Evolutionary conservation across 2,329 filamentous ascomycete species (phyloP), one percentile per base, ranked within the genome.

Genomic region (Dothideomycetidae sp.): DNA sequence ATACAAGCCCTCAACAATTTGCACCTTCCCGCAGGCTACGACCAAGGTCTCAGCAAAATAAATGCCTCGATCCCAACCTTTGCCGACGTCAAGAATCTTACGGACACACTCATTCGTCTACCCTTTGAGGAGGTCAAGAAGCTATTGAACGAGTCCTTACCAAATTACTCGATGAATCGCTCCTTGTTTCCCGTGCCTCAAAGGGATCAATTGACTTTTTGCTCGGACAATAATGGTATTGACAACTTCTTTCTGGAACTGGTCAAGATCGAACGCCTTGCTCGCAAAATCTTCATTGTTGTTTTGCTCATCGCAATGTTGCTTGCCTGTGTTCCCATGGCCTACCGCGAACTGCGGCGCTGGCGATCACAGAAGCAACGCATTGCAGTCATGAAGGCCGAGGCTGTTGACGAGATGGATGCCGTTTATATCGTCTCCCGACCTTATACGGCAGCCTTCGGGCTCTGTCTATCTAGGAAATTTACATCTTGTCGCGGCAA

Each of bases 391-490:
- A 69, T 93, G 47, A 63, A 68, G 31, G 64, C 70, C 46, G 66
- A 78, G 39, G 70, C 73, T 18, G 75, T 76, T 53, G 85, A 96
- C 51, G 71, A 80, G 1, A 75, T 93, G 68, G 88, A 96, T 53
- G 75, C 86, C 23, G 73, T 93, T 29, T 93, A 94, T 59, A 80
- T 94, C 47, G 75, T 79, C 19, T 86, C 83, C 21, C 74, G 84
- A 14, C 85, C 88, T 1, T 74, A 78, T 48, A 82, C 84, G 1
- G 73, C 83, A 1, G 68, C 68, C 2, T 62, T 70, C 17, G 88
- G 86, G 29, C 70, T 93, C 54, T 78, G 71, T 58, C 48, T 81
- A 13, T 73, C 81, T 5, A 70, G 69, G 36, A 68, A 64, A 41
- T 75, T 88, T 59, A 71, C 70, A 37, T 71, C 57, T 61, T 59